Base-by-base conservation (phyloP, 1,284 basidiomycete species). In the Ustilago vetiveriae region DNA sequence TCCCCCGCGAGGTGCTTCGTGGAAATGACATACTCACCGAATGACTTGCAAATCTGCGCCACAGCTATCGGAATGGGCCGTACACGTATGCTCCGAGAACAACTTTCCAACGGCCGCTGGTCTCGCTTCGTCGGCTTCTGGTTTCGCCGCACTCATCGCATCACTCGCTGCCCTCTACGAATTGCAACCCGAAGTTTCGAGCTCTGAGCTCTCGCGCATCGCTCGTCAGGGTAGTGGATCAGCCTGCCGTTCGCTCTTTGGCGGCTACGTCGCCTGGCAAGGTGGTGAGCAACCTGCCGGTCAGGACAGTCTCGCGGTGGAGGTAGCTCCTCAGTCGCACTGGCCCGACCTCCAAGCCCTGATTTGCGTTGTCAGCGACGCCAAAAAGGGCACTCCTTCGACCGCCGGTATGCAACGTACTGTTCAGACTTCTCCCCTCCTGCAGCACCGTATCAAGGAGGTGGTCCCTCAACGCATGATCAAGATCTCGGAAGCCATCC, bases 31-130 rank as follows among this genome's bases (percentile, higher is more conserved):
- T n/a, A n/a, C n/a, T n/a, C n/a, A 22, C 3, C 13, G 4, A 17
- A 19, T 37, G 36, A 19, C 26, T 37, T 32, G 17, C 4, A 17
- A 3, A 7, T 13, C 17, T 21, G 5, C 24, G 19, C 24, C 11
- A 37, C 55, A 75, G 64, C 70, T 76, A 16, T 82, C 73, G 16
- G 44, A 59, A 58, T 81, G 71, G 65, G 54, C 68, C 14, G 73
- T 79, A 11, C 75, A 92, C 84, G 94, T 99, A 70, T 88, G 88
- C 59, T 98, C 94, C 10, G 90, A 89, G 85, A 99, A 99, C 88
- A 98, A 98, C 86, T 98, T 99, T 86, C 95, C 95, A 22, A 98
- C 95, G 6, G 96, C 96, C 8, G 96, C 95, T 0, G 96, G 95
- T 11, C 89, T 99, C 33, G 95, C 96, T 0, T 98, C 95, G 0